phyloP scores from a whole-genome alignment of 139 green algal genomes.

The Klebsormidium nitens region DNA sequence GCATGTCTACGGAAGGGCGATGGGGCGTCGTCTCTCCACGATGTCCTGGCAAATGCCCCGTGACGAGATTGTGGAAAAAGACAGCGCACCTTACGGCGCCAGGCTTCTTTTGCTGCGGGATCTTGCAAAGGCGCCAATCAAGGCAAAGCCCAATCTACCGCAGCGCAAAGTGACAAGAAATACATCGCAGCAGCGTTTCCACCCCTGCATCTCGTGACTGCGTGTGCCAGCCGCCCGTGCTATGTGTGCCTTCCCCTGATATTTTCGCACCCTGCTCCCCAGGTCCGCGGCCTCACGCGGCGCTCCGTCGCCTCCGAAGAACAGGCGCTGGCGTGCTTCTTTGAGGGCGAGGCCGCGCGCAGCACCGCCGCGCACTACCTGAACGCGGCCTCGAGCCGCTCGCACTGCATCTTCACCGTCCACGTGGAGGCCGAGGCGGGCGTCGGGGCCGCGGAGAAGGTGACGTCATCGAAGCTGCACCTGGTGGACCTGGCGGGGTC shows the following conservation, averaged over 20 bases:
- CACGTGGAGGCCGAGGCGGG: conserved; percentile 46
- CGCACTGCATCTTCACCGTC: conserved; percentile 83
- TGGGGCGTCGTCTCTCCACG: too few relatives aligned
- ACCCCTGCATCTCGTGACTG: too few relatives aligned
- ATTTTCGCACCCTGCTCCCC: too few relatives aligned
- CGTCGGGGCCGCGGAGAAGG: conserved; percentile 6
- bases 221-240: too few relatives aligned
- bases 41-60: too few relatives aligned
- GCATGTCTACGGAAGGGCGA: too few relatives aligned
- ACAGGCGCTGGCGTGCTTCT: background rate
- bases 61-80: too few relatives aligned
- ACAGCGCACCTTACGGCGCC: too few relatives aligned
- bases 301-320: conserved; percentile 46
- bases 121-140: too few relatives aligned
- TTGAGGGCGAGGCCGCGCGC: background rate
- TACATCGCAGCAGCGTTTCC: too few relatives aligned
- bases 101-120: too few relatives aligned
- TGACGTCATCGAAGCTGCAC: conserved; percentile 50
- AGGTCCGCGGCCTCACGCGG: background rate
- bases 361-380: conserved; percentile 64
- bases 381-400: conserved; percentile 75
- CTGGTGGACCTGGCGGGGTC: conserved; percentile 72
- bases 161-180: background rate
- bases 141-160: background rate
- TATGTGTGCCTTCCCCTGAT: too few relatives aligned